A percentile compares a stretch with the other conserved stretches of the same genome.
phyloP scores from a whole-genome alignment of 208 protist genomes.

The Leishmania tropica region DNA sequence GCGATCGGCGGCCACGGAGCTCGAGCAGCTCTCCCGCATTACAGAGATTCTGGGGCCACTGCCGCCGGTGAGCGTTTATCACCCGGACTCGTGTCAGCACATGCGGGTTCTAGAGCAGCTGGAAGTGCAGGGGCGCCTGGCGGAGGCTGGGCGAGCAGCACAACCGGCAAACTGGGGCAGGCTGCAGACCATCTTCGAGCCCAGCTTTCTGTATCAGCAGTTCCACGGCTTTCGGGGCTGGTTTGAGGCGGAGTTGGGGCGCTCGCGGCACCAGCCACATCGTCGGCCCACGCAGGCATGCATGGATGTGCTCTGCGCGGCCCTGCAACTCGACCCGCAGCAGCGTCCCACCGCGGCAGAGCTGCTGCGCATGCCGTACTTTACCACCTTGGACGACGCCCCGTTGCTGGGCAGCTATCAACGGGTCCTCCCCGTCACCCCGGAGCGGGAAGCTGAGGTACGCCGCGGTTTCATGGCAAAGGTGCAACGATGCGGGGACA shows the following conservation, averaged over 20 bases:
- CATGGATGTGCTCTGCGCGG: slow-evolving; percentile 72
- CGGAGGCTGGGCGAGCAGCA: slow-evolving; percentile 7
- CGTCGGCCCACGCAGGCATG: slow-evolving; percentile 59
- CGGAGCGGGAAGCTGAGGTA: slow-evolving; percentile 32
- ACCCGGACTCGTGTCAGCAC: slow-evolving; percentile 51
- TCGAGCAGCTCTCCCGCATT: slow-evolving; percentile 77
- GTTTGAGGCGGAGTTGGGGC: slow-evolving; percentile 67
- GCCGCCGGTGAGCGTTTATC: slow-evolving; percentile 40
- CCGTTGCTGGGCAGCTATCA: slow-evolving; percentile 23
- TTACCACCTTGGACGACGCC: slow-evolving; percentile 37
- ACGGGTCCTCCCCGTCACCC: slow-evolving; percentile 11
- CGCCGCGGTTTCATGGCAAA: slow-evolving; percentile 30
- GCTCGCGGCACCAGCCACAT: slow-evolving; percentile 43
- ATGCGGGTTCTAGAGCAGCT: slow-evolving; percentile 46
- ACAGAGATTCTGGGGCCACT: slow-evolving; percentile 76
- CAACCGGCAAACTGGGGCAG: slow-evolving; percentile 23
- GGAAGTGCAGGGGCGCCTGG: slow-evolving; percentile 24
- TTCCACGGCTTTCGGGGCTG: slow-evolving; percentile 73
- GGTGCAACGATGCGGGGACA: slow-evolving; percentile 32
- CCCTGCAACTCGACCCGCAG: slow-evolving; percentile 74
- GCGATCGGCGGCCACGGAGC: slow-evolving; percentile 57
- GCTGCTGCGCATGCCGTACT: slow-evolving; percentile 84
- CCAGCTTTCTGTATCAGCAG: slow-evolving; percentile 63
- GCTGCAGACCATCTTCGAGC: slow-evolving; percentile 62
- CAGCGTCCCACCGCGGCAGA: slow-evolving; percentile 73